Percentiles rank a stretch among this genome's conserved stretches.
Evolutionary conservation across 2,329 filamentous ascomycete species (phyloP).

Genomic region (Xylaria sp.): DNA sequence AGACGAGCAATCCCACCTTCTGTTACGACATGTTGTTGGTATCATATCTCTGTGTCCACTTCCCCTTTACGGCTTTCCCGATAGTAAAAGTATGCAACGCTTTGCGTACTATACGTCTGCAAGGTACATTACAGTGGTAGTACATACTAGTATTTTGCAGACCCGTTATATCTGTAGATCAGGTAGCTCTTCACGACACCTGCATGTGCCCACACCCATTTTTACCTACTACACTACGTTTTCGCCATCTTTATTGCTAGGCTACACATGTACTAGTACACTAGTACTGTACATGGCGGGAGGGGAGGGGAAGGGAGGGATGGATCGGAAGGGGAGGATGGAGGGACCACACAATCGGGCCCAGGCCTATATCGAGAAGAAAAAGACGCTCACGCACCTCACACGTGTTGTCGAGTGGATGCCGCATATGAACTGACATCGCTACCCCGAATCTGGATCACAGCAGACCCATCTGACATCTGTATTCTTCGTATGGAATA

Average conservation of each 20-base stretch:
- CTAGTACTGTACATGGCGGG: slow-evolving; percentile 1
- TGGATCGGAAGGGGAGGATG: slow-evolving; percentile 13
- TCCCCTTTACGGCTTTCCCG: slow-evolving; percentile 28
- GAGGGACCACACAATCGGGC: slow-evolving; percentile 34
- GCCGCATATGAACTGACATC: slow-evolving; percentile 20
- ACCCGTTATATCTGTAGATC: neutral
- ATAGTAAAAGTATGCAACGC: neutral
- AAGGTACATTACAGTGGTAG: neutral
- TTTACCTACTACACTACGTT: neutral
- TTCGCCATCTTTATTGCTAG: neutral
- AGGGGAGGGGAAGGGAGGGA: neutral
- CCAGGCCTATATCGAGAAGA: slow-evolving; percentile 26
- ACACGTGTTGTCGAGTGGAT: slow-evolving; percentile 28
- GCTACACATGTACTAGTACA: neutral
- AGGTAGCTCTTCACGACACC: slow-evolving; percentile 32
- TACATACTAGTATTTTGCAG: neutral
- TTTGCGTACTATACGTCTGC: neutral
- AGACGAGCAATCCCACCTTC: slow-evolving; percentile 13
- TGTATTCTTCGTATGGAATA: slow-evolving; percentile 31
- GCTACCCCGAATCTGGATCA: slow-evolving; percentile 19
- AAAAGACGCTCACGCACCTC: slow-evolving; percentile 30
- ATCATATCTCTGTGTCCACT: slow-evolving; percentile 18
- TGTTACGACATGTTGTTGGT: neutral
- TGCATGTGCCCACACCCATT: slow-evolving; percentile 31
- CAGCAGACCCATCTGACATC: slow-evolving; percentile 18